These are phyloP conservation scores for Pseudonitzschia pungens DNA, from an alignment of 108 stramenopile species.

Conservation along the genomic window DNA sequence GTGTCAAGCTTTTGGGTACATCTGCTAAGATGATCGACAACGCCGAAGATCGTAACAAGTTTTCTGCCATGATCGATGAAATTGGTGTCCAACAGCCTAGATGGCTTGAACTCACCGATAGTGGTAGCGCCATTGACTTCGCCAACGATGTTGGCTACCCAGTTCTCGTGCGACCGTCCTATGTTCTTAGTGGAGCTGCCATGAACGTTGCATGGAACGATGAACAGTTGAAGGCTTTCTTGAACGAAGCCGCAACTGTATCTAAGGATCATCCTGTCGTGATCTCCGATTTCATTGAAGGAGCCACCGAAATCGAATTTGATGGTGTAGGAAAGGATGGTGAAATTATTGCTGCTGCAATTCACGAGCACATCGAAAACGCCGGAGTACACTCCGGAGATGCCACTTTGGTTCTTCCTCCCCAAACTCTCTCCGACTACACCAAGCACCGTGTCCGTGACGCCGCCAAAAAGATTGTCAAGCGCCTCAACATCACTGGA, in stretches of 20 bases:
- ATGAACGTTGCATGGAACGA: constrained; percentile 97
- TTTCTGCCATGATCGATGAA: constrained; percentile 96
- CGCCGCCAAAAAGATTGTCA: constrained; percentile 88
- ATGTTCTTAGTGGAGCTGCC: constrained; percentile 97
- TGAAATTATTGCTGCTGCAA: constrained; percentile 92
- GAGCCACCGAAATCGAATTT: constrained; percentile 95
- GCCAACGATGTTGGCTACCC: constrained; percentile 91
- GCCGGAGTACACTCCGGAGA: constrained; percentile 98
- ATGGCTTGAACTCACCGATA: constrained; percentile 92
- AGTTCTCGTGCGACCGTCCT: constrained; percentile 96
- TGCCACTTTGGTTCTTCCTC: constrained; percentile 92
- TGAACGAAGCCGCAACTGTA: constrained; percentile 91
- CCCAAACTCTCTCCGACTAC: constrained; percentile 85
- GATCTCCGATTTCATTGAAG: constrained; percentile 95
- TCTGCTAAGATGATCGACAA: constrained; percentile 93
- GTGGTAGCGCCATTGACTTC: constrained; percentile 85
- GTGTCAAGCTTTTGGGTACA: constrained; percentile 95
- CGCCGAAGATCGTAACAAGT: constrained; percentile 97
- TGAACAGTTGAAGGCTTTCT: constrained; percentile 84
- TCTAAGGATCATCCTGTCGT: constrained; percentile 97
- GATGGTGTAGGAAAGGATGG: constrained; percentile 97
- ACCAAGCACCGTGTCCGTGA: constrained; percentile 82
- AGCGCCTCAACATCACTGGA: constrained; percentile 94
- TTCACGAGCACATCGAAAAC: constrained; percentile 98
- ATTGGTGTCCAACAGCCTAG: constrained; percentile 95